Conservation (phyloP, 768 basidiomycete species). For the Boletus vermiculosoides region DNA sequence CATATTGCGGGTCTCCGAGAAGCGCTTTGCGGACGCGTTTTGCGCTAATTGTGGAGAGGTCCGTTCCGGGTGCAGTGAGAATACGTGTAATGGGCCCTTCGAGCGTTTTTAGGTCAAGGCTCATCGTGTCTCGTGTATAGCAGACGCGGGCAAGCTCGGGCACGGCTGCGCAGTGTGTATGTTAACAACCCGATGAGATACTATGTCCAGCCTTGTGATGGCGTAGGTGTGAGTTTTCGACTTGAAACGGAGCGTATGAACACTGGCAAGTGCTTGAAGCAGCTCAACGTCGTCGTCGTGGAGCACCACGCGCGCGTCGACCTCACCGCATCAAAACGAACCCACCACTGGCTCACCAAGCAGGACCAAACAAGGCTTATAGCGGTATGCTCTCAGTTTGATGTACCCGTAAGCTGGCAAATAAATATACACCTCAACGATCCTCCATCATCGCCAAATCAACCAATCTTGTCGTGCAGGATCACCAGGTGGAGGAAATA, state of each 20-base stretch:
- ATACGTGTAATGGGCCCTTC: conserved; percentile 65
- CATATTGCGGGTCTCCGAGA: conserved; percentile 37
- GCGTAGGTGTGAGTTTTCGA: neutral
- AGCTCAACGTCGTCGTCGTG: conserved; percentile 14
- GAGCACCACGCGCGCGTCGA: conserved; percentile 5
- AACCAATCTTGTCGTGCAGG: conserved; percentile 67
- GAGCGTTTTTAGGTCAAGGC: conserved; percentile 51
- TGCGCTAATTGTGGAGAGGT: conserved; percentile 79
- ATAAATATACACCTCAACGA: conserved; percentile 1
- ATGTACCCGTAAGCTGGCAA: neutral
- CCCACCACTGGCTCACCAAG: conserved; percentile 14
- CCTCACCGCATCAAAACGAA: conserved; percentile 2
- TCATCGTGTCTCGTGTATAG: conserved; percentile 38
- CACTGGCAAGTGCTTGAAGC: neutral
- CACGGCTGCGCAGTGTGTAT: neutral
- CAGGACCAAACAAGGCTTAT: conserved; percentile 25
- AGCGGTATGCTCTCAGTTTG: neutral
- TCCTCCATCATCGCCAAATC: conserved; percentile 39
- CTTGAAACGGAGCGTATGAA: neutral
- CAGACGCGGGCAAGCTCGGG: neutral
- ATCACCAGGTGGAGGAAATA: conserved; percentile 64
- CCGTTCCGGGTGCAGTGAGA: conserved; percentile 72
- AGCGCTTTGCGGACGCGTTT: conserved; percentile 84
- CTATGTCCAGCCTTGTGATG: neutral
- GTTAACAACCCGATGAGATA: neutral